Evolutionary conservation across 176 grass and related monocot genomes (phyloP).

Genomic region (Eragrostis nindensis): DNA sequence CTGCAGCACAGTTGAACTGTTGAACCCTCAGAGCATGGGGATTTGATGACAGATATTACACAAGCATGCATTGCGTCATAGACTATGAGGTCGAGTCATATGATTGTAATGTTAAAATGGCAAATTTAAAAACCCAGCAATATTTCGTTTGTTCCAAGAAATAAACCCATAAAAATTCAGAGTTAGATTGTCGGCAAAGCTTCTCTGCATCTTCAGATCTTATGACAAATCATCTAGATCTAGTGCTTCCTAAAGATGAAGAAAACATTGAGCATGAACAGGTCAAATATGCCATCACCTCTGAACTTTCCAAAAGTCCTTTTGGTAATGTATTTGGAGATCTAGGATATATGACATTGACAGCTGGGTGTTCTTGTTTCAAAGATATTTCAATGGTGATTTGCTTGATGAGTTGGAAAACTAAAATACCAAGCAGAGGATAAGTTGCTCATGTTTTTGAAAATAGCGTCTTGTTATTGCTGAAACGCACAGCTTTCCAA

Average conservation of each 20-base stretch:
- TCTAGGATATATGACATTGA: background rate
- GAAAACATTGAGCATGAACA: background rate
- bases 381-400: background rate
- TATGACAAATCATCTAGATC: conserved; percentile 6
- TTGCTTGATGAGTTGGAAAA: background rate
- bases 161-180: background rate
- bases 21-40: too few relatives aligned
- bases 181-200: background rate
- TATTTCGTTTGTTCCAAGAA: background rate
- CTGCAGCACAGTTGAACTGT: too few relatives aligned
- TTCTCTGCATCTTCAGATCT: background rate
- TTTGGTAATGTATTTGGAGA: conserved; percentile 13
- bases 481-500: too few relatives aligned
- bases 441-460: too few relatives aligned
- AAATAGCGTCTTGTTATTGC: too few relatives aligned
- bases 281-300: background rate
- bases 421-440: background rate
- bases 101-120: background rate
- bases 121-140: background rate
- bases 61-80: background rate
- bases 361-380: background rate
- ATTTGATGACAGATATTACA: background rate
- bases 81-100: background rate
- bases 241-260: conserved; percentile 2
- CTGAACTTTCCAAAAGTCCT: conserved; percentile 19